phyloP scores from a whole-genome alignment of 1,139 yeast species.

The Magnusiomyces sp. region DNA sequence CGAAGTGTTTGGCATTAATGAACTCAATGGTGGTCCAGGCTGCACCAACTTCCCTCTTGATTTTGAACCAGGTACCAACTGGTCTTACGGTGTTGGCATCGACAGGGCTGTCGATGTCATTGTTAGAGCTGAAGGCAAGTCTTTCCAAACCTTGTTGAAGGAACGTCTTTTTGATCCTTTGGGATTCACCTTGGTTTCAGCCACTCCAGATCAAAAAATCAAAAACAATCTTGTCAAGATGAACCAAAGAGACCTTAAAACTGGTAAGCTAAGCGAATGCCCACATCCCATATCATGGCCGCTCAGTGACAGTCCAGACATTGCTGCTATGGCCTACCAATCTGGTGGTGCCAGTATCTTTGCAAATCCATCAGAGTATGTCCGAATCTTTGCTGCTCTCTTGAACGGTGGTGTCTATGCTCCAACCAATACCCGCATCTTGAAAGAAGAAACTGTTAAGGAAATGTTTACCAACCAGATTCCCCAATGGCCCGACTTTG shows the following conservation, averaged over 20 bases:
- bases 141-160: conserved; percentile 38
- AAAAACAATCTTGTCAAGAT: conserved; percentile 11
- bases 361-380: conserved; percentile 39
- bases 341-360: conserved; percentile 46
- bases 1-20: conserved; percentile 13
- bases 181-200: conserved; percentile 38
- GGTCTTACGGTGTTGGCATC: conserved; percentile 44
- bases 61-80: conserved; percentile 46
- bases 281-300: conserved; percentile 7
- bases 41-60: conserved; percentile 34
- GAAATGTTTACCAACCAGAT: conserved; percentile 21
- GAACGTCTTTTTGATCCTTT: conserved; percentile 39
- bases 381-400: conserved; percentile 41
- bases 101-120: conserved; percentile 50
- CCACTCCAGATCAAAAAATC: conserved; percentile 17
- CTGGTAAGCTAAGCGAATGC: conserved; percentile 8
- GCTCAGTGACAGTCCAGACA: conserved; percentile 7
- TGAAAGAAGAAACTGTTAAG: conserved; percentile 22
- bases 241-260: conserved; percentile 11
- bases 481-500: conserved; percentile 20
- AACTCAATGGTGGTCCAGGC: conserved; percentile 16
- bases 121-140: conserved; percentile 37
- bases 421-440: conserved; percentile 29
- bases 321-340: conserved; percentile 12
- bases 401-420: conserved; percentile 35